Evolutionary conservation across 73 alveolate species (phyloP).

Genomic region (Uronychia setigera): DNA sequence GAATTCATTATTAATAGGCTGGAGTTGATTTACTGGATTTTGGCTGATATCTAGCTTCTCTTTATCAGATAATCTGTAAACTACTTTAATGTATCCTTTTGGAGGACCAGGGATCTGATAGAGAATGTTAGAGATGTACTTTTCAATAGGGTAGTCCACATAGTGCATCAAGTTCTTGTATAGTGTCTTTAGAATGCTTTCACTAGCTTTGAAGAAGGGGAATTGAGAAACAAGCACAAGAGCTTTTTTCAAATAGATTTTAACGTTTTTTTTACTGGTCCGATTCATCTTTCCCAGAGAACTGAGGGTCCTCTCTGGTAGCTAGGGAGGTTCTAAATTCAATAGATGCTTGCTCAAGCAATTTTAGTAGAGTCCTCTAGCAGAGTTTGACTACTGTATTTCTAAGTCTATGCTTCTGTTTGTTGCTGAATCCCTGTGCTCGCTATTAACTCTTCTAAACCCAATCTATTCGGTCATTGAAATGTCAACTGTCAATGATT

Average conservation of each 20-base stretch:
- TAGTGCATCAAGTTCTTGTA: not conserved
- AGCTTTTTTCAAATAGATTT: not conserved
- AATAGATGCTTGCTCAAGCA: not conserved
- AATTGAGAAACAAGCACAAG: not conserved
- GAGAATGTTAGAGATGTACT: not conserved
- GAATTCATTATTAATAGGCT: not conserved
- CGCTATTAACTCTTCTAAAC: not conserved
- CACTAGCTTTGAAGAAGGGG: not conserved
- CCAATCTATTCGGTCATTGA: too few species aligned
- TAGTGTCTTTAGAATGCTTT: not conserved
- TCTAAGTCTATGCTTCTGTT: not conserved
- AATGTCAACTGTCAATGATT: too few species aligned
- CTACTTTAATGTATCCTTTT: not conserved
- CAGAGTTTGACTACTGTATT: not conserved
- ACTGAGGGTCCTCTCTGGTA: too few species aligned
- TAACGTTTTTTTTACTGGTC: not conserved
- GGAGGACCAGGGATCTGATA: not conserved
- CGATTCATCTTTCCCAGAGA: too few species aligned
- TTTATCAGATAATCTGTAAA: not conserved
- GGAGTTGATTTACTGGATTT: not conserved
- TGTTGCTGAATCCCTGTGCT: not conserved
- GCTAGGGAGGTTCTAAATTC: not conserved
- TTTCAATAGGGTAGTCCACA: not conserved
- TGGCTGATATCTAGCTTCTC: not conserved
- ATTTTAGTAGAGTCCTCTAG: not conserved